phyloP scores from a whole-genome alignment of 305 asterid species.

The Salvia sclarea region DNA sequence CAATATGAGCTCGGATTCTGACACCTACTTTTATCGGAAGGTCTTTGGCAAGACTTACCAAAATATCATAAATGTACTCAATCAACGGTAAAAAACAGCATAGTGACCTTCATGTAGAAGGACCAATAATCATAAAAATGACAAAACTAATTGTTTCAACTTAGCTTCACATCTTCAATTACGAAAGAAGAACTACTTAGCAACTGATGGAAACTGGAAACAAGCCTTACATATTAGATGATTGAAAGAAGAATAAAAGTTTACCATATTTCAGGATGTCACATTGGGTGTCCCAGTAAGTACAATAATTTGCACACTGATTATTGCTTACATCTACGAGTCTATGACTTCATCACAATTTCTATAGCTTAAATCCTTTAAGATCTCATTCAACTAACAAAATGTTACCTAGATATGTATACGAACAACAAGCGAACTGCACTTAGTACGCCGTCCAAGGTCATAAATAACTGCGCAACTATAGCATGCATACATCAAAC shows the following conservation, averaged over 20 bases:
- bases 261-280: background rate
- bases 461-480: conserved; percentile 3
- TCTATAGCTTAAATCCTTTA: conserved; percentile 2
- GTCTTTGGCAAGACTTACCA: conserved; percentile 20
- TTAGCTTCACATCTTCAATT: background rate
- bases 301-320: background rate
- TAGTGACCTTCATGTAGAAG: conserved; percentile 3
- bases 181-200: background rate
- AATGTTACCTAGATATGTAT: conserved; percentile 20
- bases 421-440: conserved; percentile 4
- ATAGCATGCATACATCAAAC: conserved; percentile 11
- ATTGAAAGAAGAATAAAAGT: background rate
- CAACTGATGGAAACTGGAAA: conserved; percentile 12
- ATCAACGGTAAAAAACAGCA: conserved; percentile 25
- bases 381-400: conserved; percentile 5
- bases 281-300: too few relatives aligned
- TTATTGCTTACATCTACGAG: conserved; percentile 1
- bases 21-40: conserved; percentile 22
- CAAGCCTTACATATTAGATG: conserved; percentile 18
- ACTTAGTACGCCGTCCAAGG: conserved; percentile 15
- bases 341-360: conserved; percentile 13
- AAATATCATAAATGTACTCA: conserved; percentile 13
- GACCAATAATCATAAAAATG: background rate
- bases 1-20: conserved; percentile 34
- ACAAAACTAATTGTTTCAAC: conserved; percentile 7